Evolutionary conservation across 148 eudicot genomes (phyloP).

Genomic region (Vaccinium darrowii): DNA sequence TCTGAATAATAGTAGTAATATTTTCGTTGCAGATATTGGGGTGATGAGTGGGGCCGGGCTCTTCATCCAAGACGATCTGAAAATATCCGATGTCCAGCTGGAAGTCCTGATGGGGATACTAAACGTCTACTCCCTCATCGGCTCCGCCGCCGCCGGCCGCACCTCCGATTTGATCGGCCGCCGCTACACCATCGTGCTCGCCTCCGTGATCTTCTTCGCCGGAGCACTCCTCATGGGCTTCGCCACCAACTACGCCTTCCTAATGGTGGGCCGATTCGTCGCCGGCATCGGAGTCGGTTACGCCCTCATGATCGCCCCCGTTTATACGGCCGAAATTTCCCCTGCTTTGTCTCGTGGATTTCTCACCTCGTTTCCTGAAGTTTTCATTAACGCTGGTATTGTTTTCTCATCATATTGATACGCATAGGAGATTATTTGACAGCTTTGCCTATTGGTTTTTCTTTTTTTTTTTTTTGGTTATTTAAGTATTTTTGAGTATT

Average conservation of each 20-base stretch:
- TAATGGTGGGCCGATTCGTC: slow-evolving; percentile 44
- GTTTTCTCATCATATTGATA: too few relatives aligned
- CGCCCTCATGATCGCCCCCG: slow-evolving; percentile 28
- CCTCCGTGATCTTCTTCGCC: slow-evolving; percentile 36
- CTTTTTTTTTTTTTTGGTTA: too few relatives aligned
- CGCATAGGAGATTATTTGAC: too few relatives aligned
- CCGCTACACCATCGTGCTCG: slow-evolving; percentile 41
- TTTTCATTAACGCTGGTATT: slow-evolving; percentile 24
- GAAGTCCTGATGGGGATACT: slow-evolving; percentile 25
- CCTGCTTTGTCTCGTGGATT: slow-evolving; percentile 22
- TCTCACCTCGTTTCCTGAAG: slow-evolving; percentile 25
- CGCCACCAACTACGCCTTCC: slow-evolving; percentile 39
- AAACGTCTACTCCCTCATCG: slow-evolving; percentile 29
- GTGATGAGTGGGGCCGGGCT: slow-evolving; percentile 13
- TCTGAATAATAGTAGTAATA: not conserved
- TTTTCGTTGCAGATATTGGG: slow-evolving; percentile 4
- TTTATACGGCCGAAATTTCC: slow-evolving; percentile 25
- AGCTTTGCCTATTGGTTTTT: too few relatives aligned
- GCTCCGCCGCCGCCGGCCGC: slow-evolving; percentile 37
- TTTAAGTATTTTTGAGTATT: too few relatives aligned
- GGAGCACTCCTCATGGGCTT: slow-evolving; percentile 43
- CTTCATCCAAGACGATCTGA: not conserved
- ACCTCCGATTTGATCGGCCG: slow-evolving; percentile 48
- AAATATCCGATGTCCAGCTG: slow-evolving; percentile 12
- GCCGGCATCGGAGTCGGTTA: slow-evolving; percentile 45